These are phyloP conservation scores for Lasiodiplodia citricola DNA, from an alignment of 2,329 filamentous ascomycete species.

Conservation along the genomic window DNA sequence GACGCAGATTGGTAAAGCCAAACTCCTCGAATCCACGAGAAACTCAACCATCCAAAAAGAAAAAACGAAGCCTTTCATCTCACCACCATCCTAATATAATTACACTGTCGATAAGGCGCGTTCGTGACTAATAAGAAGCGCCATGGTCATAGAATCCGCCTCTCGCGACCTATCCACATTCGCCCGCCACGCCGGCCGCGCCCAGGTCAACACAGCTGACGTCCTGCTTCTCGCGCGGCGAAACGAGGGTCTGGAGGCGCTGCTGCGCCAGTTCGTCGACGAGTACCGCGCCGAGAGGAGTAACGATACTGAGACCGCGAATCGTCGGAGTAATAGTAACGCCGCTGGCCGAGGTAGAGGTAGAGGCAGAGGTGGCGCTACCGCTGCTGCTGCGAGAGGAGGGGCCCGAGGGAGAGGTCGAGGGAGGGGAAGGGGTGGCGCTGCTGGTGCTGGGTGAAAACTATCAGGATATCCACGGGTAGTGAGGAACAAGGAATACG, in stretches of 20 bases:
- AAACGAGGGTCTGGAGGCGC: conserved; percentile 80
- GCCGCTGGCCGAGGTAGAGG: conserved; percentile 8
- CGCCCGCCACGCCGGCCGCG: conserved; percentile 76
- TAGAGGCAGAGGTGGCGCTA: neutral
- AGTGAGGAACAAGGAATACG: neutral
- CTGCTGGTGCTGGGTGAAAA: neutral
- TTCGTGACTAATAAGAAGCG: neutral
- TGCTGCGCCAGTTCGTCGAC: conserved; percentile 74
- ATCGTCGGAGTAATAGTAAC: neutral
- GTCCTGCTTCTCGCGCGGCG: conserved; percentile 85
- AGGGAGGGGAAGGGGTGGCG: neutral
- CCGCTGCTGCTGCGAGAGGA: neutral
- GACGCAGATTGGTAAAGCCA: conserved; percentile 74
- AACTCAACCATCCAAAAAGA: conserved; percentile 22
- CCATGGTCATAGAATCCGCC: conserved; percentile 32
- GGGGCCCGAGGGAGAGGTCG: neutral
- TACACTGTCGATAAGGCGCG: conserved; percentile 32
- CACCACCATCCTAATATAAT: neutral
- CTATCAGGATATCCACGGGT: neutral
- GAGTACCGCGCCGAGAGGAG: conserved; percentile 39
- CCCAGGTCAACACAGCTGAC: conserved; percentile 81
- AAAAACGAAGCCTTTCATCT: neutral
- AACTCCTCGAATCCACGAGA: conserved; percentile 28
- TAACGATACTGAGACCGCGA: conserved; percentile 26
- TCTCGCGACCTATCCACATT: conserved; percentile 66